Percentiles rank a stretch among this genome's conserved stretches.
phyloP scores from a whole-genome alignment of 2,329 filamentous ascomycete genomes.

The Corinectria fuckeliana region DNA sequence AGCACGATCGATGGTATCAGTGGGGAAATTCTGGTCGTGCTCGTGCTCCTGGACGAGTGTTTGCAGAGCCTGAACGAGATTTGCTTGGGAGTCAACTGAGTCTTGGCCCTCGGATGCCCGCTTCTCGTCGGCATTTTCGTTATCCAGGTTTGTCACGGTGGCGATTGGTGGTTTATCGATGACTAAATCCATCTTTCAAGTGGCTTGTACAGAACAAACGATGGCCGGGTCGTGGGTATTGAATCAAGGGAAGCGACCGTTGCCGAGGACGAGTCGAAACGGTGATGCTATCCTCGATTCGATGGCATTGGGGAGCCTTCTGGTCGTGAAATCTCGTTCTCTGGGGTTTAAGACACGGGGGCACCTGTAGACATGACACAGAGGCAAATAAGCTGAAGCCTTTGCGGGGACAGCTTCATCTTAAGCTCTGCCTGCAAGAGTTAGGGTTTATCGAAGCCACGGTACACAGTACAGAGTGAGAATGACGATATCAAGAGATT shows the following conservation, averaged over 20 bases:
- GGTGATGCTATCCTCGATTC: not conserved
- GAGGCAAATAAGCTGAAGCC: not conserved
- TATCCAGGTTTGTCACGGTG: not conserved
- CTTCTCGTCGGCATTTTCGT: not conserved
- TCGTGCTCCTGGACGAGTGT: slow-evolving; percentile 49
- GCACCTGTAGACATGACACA: not conserved
- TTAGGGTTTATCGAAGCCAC: not conserved
- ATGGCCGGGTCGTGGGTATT: not conserved
- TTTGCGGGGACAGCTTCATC: not conserved
- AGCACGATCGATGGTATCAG: slow-evolving; percentile 48
- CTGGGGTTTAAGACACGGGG: not conserved
- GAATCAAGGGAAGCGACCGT: not conserved
- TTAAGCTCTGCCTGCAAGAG: not conserved
- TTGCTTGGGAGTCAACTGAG: not conserved
- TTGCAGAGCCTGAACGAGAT: slow-evolving; percentile 15
- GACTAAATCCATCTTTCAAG: not conserved
- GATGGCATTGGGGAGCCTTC: not conserved
- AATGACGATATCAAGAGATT: not conserved
- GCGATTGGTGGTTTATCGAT: not conserved
- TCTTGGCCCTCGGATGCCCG: not conserved
- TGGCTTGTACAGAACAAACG: not conserved
- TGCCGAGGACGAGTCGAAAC: not conserved
- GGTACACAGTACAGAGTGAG: not conserved
- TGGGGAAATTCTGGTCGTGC: slow-evolving; percentile 56
- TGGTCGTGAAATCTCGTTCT: not conserved